These are phyloP conservation scores for Prunus davidiana DNA, from an alignment of 306 rosid species.

Conservation along the genomic window DNA sequence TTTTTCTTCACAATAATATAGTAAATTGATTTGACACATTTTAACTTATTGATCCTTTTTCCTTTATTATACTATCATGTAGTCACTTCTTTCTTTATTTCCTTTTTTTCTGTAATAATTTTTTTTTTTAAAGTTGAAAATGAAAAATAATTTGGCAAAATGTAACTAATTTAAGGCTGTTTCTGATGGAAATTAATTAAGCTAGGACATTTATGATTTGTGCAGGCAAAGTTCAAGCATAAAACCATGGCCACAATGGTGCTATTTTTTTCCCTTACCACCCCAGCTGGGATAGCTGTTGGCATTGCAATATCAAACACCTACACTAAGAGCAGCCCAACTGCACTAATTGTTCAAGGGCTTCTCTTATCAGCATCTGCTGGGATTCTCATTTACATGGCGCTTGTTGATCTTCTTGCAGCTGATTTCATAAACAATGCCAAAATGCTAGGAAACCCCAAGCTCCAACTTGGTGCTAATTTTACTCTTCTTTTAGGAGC, in stretches of 20 bases:
- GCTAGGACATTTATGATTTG: neutral
- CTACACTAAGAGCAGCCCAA: conserved; percentile 43
- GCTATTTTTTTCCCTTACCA: conserved; percentile 49
- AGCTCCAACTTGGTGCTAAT: conserved; percentile 47
- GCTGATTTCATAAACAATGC: conserved; percentile 43
- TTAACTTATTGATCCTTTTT: neutral
- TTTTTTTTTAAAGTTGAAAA: neutral
- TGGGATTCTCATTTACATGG: conserved; percentile 58
- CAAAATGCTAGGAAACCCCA: conserved; percentile 39
- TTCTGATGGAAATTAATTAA: neutral
- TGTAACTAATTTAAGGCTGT: neutral
- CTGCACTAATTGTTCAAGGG: conserved; percentile 45
- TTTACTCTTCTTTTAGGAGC: conserved; percentile 50
- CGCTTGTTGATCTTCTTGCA: conserved; percentile 71
- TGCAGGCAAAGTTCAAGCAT: conserved; percentile 42
- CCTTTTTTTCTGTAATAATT: too few species aligned
- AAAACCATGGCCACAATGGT: conserved; percentile 43
- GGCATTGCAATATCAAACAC: conserved; percentile 50
- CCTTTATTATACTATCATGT: neutral
- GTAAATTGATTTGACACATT: neutral
- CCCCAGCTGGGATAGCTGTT: conserved; percentile 49
- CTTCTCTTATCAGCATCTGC: conserved; percentile 56
- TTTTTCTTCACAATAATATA: neutral
- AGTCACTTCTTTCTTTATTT: neutral
- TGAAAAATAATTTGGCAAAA: neutral